These are phyloP conservation scores for Firmiana major DNA, from an alignment of 345 rosid species.

Conservation along the genomic window DNA sequence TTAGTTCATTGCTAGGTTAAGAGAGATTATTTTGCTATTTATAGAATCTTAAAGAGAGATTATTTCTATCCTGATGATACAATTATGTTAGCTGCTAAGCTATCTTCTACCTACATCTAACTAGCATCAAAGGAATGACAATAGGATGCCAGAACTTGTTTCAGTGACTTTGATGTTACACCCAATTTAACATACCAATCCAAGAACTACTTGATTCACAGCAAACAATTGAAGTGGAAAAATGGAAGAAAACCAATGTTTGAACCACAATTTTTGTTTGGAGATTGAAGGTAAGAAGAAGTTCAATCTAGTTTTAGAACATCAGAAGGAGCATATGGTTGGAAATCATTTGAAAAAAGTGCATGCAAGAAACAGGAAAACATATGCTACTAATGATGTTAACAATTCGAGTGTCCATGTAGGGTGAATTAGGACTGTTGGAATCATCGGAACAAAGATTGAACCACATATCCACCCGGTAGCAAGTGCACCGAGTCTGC, in stretches of 20 bases:
- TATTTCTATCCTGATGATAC: too few species aligned
- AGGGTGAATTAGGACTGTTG: slow-evolving; percentile 57
- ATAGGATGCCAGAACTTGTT: background rate
- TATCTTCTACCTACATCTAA: background rate
- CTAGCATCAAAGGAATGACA: background rate
- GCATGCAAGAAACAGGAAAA: slow-evolving; percentile 78
- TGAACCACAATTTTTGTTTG: background rate
- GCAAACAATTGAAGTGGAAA: background rate
- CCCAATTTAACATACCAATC: background rate
- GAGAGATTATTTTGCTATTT: too few species aligned
- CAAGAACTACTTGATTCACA: background rate
- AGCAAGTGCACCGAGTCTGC: slow-evolving; percentile 77
- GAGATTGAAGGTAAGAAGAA: background rate
- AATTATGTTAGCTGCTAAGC: too few species aligned
- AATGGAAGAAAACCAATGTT: background rate
- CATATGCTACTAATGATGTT: slow-evolving; percentile 77
- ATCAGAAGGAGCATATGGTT: background rate
- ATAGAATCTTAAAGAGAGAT: too few species aligned
- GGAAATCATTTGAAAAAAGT: slow-evolving; percentile 69
- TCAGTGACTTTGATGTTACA: background rate
- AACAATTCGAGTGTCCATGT: slow-evolving; percentile 97
- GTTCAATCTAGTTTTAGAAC: slow-evolving; percentile 6
- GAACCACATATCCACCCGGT: slow-evolving; percentile 90
- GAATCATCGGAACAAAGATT: slow-evolving; percentile 74
- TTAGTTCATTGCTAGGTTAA: too few species aligned